Percentiles rank a stretch among this genome's conserved stretches.
phyloP scores from a whole-genome alignment of 2,329 filamentous ascomycete species.

The Myriosclerotinia curreyana region DNA sequence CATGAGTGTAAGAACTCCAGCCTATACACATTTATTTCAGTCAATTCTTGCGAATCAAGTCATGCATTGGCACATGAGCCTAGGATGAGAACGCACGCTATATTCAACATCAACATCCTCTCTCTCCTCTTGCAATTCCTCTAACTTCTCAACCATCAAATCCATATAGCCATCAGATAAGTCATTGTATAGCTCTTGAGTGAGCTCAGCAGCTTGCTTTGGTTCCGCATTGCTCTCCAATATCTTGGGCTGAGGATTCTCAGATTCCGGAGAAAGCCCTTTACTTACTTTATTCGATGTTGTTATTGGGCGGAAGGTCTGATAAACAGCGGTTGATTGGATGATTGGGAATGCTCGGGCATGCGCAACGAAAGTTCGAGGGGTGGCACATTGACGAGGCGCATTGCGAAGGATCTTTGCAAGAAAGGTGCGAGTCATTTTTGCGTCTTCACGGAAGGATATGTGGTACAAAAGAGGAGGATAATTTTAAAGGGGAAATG shows the following conservation, averaged over 20 bases:
- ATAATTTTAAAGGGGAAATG: background rate
- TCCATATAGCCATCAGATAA: conserved; percentile 74
- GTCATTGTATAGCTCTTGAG: conserved; percentile 70
- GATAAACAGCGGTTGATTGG: conserved; percentile 5
- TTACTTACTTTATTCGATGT: conserved; percentile 41
- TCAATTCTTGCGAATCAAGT: background rate
- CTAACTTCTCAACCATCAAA: conserved; percentile 55
- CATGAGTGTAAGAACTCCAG: conserved; percentile 77
- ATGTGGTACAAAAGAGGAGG: background rate
- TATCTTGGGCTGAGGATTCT: conserved; percentile 50
- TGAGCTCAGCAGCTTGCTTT: conserved; percentile 60
- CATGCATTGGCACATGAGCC: background rate
- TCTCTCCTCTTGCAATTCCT: conserved; percentile 68
- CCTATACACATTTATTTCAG: conserved; percentile 47
- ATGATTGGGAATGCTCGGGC: background rate
- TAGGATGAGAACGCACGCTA: conserved; percentile 59
- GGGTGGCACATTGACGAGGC: conserved; percentile 4
- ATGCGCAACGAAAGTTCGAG: conserved; percentile 2
- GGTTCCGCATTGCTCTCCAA: conserved; percentile 43
- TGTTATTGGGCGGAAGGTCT: conserved; percentile 38
- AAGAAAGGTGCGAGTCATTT: conserved; percentile 18
- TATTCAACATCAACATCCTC: conserved; percentile 87
- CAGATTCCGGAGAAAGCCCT: conserved; percentile 59
- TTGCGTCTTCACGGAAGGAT: background rate
- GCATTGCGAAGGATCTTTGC: conserved; percentile 13